A percentile compares a stretch with the other conserved stretches of the same genome.
phyloP scores from a whole-genome alignment of 1,284 basidiomycete genomes.

The Rhodotorula mucilaginosa region DNA sequence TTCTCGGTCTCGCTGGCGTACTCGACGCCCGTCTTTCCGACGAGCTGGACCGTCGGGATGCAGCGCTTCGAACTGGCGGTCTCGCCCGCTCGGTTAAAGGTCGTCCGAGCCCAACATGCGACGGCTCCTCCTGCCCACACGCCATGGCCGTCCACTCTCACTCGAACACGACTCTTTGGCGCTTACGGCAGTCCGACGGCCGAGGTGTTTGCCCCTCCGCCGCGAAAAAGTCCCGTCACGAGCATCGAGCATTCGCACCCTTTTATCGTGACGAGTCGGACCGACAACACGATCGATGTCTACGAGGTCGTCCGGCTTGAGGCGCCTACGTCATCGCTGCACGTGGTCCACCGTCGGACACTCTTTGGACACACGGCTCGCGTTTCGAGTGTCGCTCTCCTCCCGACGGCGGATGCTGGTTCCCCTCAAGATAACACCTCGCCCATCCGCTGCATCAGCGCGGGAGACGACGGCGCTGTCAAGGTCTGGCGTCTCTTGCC shows the following conservation, averaged over 20 bases:
- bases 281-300: constrained; percentile 46
- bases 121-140: constrained; percentile 36
- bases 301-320: constrained; percentile 25
- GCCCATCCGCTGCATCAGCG: constrained; percentile 43
- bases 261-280: constrained; percentile 44
- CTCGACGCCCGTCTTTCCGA: constrained; percentile 45
- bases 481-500: constrained; percentile 46
- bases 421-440: too few species aligned
- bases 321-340: constrained; percentile 11
- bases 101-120: constrained; percentile 25
- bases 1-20: constrained; percentile 45
- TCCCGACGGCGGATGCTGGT: constrained; percentile 29
- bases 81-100: constrained; percentile 7
- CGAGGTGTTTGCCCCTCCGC: too few species aligned
- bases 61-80: constrained; percentile 44
- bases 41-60: constrained; percentile 45
- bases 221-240: constrained; percentile 20
- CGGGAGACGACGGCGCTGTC: constrained; percentile 46
- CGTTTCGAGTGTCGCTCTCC: constrained; percentile 45
- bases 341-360: constrained; percentile 35
- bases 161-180: constrained; percentile 8
- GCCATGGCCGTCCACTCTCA: constrained; percentile 15
- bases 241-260: constrained; percentile 45
- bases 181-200: too few species aligned
- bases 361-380: constrained; percentile 48